Evolutionary conservation across 306 rosid species (phyloP), one percentile per base, ranked within the genome.

Genomic region (Macrotyloma uniflorum): DNA sequence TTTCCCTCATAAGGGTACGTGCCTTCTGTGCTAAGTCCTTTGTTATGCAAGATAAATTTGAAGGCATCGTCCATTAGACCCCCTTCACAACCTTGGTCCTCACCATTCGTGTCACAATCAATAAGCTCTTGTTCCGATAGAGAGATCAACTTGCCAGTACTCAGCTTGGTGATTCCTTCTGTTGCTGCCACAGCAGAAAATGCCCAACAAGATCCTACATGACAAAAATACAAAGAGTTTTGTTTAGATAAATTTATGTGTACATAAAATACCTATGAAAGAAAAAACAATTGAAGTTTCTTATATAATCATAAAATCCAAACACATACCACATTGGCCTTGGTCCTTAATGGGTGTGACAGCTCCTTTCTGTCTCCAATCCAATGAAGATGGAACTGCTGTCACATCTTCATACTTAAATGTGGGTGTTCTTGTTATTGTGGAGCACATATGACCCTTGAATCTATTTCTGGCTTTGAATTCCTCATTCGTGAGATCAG

Each of bases 321-420:
- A 45, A 32, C 18, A 51, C 49, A 46, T 79, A 76, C 87, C 87
- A 76, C 87, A 76, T 54, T 70, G 58, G 71, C 79, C 87, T 80
- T 84, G 87, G 75, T 84, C 26, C 49, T 80, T 80, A 35, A 84
- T 47, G 4, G 87, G 84, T 55, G 82, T 70, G 42, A 76, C 82
- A 84, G 82, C 84, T 63, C 87, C 87, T 70, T 64, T 80, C 45
- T 20, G 50, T 70, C 87, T 84, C 84, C 87, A 84, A 79, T 84
- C 79, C 35, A 76, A 0, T 54, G 79, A 0, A 72, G 72, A 16
- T 23, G 84, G 87, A 32, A 80, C 62, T 14, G 15, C 51, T 24
- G 67, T 76, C 67, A 75, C 84, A 64, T 76, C 11, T 47, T 76
- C 72, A 70, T 84, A 76, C 76, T 26, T 80, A 47, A 84, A 84